Conservation (phyloP, 2,329 filamentous ascomycete genomes). For the Sarocladium strictum region DNA sequence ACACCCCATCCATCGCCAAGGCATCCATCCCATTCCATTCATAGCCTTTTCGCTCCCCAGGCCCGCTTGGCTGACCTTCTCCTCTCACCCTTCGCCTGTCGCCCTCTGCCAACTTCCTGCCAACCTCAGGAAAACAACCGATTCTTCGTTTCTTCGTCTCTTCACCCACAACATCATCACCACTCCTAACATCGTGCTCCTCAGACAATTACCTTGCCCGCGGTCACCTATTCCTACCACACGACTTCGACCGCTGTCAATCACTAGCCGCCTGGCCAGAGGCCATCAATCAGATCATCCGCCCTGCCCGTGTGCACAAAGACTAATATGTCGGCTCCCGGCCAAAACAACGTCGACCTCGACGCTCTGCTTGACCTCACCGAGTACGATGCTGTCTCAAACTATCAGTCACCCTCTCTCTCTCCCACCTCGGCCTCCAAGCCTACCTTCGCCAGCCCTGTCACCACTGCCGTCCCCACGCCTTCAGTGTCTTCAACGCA, state of each 20-base stretch:
- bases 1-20: conserved; percentile 4
- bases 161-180: background rate
- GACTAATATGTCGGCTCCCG: conserved; percentile 32
- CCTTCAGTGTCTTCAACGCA: conserved; percentile 45
- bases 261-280: conserved; percentile 1
- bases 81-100: conserved; percentile 6
- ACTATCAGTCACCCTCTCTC: conserved; percentile 55
- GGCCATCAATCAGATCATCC: conserved; percentile 4
- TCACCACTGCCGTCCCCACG: conserved; percentile 46
- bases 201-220: background rate
- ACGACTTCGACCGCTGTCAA: background rate
- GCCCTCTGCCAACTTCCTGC: conserved; percentile 2
- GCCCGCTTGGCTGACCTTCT: background rate
- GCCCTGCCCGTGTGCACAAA: background rate
- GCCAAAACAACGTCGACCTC: conserved; percentile 42
- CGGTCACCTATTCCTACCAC: background rate
- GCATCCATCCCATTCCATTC: conserved; percentile 10
- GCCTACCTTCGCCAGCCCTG: conserved; percentile 44
- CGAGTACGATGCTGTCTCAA: conserved; percentile 53
- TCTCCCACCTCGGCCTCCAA: conserved; percentile 51
- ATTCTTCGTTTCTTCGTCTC: conserved; percentile 3
- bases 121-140: background rate
- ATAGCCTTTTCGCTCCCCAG: conserved; percentile 9
- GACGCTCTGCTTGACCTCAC: conserved; percentile 56
- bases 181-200: background rate